phyloP scores from a whole-genome alignment of 129 eudicot species.

The Chrysanthemum seticuspe region DNA sequence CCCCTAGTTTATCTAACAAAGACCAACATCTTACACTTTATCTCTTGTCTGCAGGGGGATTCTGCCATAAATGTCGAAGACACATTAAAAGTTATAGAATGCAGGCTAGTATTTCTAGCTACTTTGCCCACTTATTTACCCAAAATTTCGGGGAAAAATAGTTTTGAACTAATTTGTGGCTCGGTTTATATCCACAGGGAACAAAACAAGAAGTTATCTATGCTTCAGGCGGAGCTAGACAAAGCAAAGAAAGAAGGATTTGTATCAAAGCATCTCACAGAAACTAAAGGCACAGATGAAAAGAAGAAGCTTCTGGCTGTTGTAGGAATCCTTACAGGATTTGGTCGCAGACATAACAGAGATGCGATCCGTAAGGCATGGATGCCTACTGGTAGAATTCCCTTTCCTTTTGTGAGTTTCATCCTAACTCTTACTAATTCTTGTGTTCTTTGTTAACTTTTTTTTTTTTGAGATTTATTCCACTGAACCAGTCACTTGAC shows the following conservation, averaged over 20 bases:
- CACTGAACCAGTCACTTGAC: not conserved
- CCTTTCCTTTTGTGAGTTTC: constrained; percentile 33
- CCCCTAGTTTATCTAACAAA: not conserved
- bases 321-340: constrained; percentile 69
- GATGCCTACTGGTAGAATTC: constrained; percentile 82
- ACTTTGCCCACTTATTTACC: not conserved
- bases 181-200: constrained; percentile 43
- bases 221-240: constrained; percentile 66
- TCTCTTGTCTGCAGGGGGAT: constrained; percentile 45
- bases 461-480: not conserved
- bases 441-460: constrained; percentile 1
- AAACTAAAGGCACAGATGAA: constrained; percentile 32
- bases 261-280: constrained; percentile 39
- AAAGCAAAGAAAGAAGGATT: constrained; percentile 72
- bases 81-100: constrained; percentile 63
- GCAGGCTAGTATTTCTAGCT: constrained; percentile 48
- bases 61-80: constrained; percentile 72
- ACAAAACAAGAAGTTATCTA: constrained; percentile 59
- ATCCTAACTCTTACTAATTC: constrained; percentile 23
- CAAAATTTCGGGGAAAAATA: not conserved
- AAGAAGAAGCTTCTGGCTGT: constrained; percentile 79
- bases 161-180: constrained; percentile 12
- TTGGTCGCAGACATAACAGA: constrained; percentile 75
- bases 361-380: constrained; percentile 91
- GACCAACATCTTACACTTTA: constrained; percentile 17